These are phyloP conservation scores for Bremia lactucae DNA, from an alignment of 352 stramenopile genomes.

Conservation along the genomic window DNA sequence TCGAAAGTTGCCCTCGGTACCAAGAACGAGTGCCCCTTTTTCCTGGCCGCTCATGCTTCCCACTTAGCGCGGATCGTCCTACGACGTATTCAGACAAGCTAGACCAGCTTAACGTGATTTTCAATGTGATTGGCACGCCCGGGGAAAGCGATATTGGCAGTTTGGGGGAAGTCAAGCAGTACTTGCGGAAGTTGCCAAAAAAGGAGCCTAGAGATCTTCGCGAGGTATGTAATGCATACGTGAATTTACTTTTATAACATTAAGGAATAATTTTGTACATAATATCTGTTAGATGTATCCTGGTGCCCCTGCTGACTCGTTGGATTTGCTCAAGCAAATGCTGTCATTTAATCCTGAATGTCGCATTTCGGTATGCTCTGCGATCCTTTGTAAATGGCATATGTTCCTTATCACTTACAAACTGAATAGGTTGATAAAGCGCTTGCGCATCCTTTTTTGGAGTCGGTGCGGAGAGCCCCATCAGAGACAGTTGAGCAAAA, in stretches of 20 bases:
- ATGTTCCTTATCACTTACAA: slow-evolving; percentile 3
- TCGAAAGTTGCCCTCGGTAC: slow-evolving; percentile 77
- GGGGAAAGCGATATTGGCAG: slow-evolving; percentile 82
- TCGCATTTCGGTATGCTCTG: slow-evolving; percentile 58
- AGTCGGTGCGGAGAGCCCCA: slow-evolving; percentile 59
- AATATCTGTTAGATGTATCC: slow-evolving; percentile 54
- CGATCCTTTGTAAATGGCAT: background rate
- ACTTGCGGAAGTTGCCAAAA: slow-evolving; percentile 75
- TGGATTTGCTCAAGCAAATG: slow-evolving; percentile 83
- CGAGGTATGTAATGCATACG: slow-evolving; percentile 25
- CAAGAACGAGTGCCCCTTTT: slow-evolving; percentile 80
- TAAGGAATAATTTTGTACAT: no score
- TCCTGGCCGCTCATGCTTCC: slow-evolving; percentile 77
- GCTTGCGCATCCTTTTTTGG: slow-evolving; percentile 73
- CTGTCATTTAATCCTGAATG: slow-evolving; percentile 71
- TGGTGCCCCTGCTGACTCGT: slow-evolving; percentile 58
- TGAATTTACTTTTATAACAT: background rate
- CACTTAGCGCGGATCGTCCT: slow-evolving; percentile 68
- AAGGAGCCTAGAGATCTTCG: slow-evolving; percentile 67
- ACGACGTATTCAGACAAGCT: slow-evolving; percentile 83
- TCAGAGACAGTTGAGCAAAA: slow-evolving; percentile 64
- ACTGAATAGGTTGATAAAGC: slow-evolving; percentile 81
- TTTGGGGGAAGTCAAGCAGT: slow-evolving; percentile 76
- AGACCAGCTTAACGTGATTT: slow-evolving; percentile 93
- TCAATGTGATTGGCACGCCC: slow-evolving; percentile 92